Conservation (phyloP, 371 early-diverging fungal species). For the Zychaea mexicana region DNA sequence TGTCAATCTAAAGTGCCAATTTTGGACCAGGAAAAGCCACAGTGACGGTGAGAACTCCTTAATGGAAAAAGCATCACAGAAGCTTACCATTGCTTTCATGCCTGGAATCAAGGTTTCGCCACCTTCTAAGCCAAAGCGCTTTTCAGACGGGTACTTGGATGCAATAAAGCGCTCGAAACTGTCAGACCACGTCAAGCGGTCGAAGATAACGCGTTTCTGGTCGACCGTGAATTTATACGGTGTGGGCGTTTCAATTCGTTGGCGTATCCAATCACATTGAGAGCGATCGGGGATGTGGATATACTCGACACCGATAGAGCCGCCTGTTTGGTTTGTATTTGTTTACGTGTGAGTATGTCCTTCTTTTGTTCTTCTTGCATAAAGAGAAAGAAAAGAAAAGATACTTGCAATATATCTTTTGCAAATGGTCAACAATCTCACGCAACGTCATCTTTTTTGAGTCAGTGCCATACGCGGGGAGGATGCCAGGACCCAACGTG, state of each 20-base stretch:
- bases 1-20: constrained; percentile 71
- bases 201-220: constrained; percentile 89
- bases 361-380: neutral
- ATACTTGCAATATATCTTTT: constrained; percentile 84
- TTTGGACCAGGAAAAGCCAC: neutral
- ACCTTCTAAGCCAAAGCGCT: constrained; percentile 98
- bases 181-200: constrained; percentile 96
- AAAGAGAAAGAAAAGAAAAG: neutral
- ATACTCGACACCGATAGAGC: constrained; percentile 95
- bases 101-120: constrained; percentile 96
- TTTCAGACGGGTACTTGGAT: constrained; percentile 94
- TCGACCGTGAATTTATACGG: constrained; percentile 85
- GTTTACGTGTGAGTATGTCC: neutral
- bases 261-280: constrained; percentile 96
- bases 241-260: constrained; percentile 86
- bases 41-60: neutral
- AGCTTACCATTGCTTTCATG: constrained; percentile 91
- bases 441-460: constrained; percentile 79
- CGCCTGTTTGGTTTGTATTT: constrained; percentile 45
- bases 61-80: too few relatives aligned
- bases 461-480: constrained; percentile 82
- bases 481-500: constrained; percentile 92
- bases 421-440: constrained; percentile 84
- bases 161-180: constrained; percentile 95
- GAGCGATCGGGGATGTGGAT: constrained; percentile 95